Evolutionary conservation across 441 rosid genomes (phyloP), one percentile per base, ranked within the genome.

Genomic region (California macrophylla): DNA sequence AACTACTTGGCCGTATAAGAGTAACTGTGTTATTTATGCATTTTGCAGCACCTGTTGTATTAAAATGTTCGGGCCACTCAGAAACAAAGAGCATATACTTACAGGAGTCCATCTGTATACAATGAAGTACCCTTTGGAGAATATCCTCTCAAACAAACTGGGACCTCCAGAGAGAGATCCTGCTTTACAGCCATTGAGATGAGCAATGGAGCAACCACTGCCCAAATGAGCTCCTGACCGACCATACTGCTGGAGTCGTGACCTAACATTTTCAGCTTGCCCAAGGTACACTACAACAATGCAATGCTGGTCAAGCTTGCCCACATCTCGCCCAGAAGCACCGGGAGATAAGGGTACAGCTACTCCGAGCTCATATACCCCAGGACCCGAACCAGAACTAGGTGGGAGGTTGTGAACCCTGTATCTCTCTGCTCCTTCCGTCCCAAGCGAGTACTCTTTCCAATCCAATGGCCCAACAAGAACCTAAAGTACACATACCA

Each of bases 61-160:
- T 54, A 24, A 58, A 58, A 58, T 10, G 4, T 24, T 24, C 28
- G 21, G 12, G 6, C 0, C 8, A 36, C n/a, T 32, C 4, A 30
- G 13, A 23, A 6, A 25, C 29, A 68, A 69, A 54, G 6, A 29
- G 15, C 24, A 36, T 12, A 66, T 21, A 80, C 85, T 77, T 76
- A 93, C 98, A 74, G 88, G 78, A 74, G 86, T 89, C 97, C 97
- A 88, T 84, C 98, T 80, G 69, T 73, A 93, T 24, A 79, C 82
- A 67, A 91, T 54, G 36, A 87, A 66, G 73, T 69, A 76, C 36
- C 85, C 84, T 81, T 81, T 85, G 0, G 73, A 32, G 78, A 89
- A 89, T 3, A 81, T 66, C 56, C 83, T 92, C 64, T 85, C 82
- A 56, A 93, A 91, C 64, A 70, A 78, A n/a, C 86, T 86, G 18